Base-by-base conservation (phyloP, 768 basidiomycete species). In the Podaxis carcinomalis region DNA sequence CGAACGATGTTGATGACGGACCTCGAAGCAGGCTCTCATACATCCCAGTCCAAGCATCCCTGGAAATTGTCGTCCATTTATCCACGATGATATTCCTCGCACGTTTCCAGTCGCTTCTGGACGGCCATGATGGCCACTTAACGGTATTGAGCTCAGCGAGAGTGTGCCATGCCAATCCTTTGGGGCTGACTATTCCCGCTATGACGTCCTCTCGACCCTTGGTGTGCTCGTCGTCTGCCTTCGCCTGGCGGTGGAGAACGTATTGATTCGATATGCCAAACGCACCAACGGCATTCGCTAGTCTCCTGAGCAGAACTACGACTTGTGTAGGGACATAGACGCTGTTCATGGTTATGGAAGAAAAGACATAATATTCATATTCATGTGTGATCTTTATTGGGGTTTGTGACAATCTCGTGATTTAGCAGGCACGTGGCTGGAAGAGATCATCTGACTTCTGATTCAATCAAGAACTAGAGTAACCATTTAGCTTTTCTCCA, bases 251-350 rank as follows among this genome's bases (percentile, higher is more conserved):
- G 25, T 74, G 75, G 32, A 75, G 65, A 42, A 85, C 67, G 68
- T 85, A 89, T 27, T 89, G 85, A 67, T 82, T 83, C 3, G 89
- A 84, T 27, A 91, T 81, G 0, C 89, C 88, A n/a, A 90, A 72
- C 0, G 86, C 77, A 0, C 88, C 88, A 46, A 92, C 79, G 40
- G 81, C 83, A 64, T 89, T 88, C 62, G 85, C 81, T 36, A 92
- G 74, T 61, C 89, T 78, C 63, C 82, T 87, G 57, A 91, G 75
- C 37, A 91, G 72, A 42, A 81, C 72, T 59, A 80, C 78, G 67
- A 91, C 82, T 59, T 83, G 83, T 47, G 80, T 75, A 37, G 90
- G 85, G 65, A 90, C 74, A 65, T 75, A 78, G 42, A 80, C 69
- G 61, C 72, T 76, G 70, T 71, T 78, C 77, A 79, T 79, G 67